A percentile compares a stretch with the other conserved stretches of the same genome.
Evolutionary conservation across 2,329 filamentous ascomycete species (phyloP).

Genomic region (Parascedosporium putredinis): DNA sequence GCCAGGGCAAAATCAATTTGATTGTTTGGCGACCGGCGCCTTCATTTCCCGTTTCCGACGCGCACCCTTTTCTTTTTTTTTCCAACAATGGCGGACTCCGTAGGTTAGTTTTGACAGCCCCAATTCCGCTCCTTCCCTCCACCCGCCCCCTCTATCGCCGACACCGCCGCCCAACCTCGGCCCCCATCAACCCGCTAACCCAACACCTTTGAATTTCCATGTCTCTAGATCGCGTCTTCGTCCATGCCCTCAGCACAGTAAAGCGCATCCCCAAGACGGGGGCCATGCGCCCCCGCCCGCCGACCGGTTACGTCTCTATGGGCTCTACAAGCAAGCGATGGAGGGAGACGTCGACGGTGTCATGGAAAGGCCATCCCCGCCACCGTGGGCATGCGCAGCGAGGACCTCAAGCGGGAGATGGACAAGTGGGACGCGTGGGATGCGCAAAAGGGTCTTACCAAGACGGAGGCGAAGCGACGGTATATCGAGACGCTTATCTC

Average conservation of each 20-base stretch:
- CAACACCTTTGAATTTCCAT: not conserved
- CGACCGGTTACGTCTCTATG: constrained; percentile 87
- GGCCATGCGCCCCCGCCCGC: constrained; percentile 75
- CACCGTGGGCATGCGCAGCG: constrained; percentile 30
- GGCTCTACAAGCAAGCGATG: constrained; percentile 98
- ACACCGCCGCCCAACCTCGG: not conserved
- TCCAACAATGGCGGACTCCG: constrained; percentile 26
- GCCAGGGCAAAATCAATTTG: no score
- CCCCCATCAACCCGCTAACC: not conserved
- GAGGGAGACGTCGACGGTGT: constrained; percentile 93
- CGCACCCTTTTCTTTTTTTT: not conserved
- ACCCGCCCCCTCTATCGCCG: constrained; percentile 10
- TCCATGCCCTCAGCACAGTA: constrained; percentile 96
- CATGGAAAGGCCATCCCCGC: constrained; percentile 66
- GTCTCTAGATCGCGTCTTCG: constrained; percentile 88
- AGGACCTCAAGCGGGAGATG: constrained; percentile 48
- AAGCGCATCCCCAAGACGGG: constrained; percentile 95
- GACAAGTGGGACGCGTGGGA: constrained; percentile 94
- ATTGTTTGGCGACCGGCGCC: no score
- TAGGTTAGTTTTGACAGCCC: constrained; percentile 22
- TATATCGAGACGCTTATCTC: constrained; percentile 93
- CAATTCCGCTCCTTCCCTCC: constrained; percentile 9
- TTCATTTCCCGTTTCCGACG: no score
- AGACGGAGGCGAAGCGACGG: constrained; percentile 85
- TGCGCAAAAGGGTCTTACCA: constrained; percentile 67